Evolutionary conservation across 257 asterid genomes (phyloP).

Genomic region (Scutellaria baicalensis): DNA sequence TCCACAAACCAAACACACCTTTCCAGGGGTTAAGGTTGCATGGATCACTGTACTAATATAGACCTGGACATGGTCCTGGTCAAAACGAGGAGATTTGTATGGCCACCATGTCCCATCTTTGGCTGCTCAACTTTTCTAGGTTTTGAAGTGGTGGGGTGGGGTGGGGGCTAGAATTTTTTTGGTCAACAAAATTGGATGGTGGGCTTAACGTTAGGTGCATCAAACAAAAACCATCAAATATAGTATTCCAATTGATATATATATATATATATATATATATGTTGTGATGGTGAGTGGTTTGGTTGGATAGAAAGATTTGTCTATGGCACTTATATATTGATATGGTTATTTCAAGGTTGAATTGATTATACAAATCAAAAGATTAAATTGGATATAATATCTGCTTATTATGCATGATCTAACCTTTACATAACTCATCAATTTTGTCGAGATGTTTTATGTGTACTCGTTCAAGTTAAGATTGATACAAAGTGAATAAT

Average conservation of each 20-base stretch:
- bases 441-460: too few species aligned
- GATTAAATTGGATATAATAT: too few species aligned
- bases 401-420: too few species aligned
- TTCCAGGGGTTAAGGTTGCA: not conserved
- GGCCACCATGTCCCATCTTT: constrained; percentile 16
- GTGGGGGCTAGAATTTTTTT: not conserved
- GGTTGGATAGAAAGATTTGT: not conserved
- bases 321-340: not conserved
- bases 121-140: constrained; percentile 2
- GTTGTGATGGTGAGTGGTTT: constrained; percentile 2
- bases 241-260: not conserved
- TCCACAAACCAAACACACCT: too few species aligned
- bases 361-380: too few species aligned
- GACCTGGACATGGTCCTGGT: constrained; percentile 23
- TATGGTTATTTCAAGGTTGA: too few species aligned
- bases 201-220: constrained; percentile 22
- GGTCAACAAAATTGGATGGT: constrained; percentile 28
- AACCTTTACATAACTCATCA: too few species aligned
- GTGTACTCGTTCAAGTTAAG: too few species aligned
- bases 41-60: constrained; percentile 10
- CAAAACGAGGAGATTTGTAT: constrained; percentile 15
- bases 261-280: too few species aligned
- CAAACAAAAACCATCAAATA: constrained; percentile 2
- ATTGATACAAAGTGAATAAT: too few species aligned
- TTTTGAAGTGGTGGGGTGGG: not conserved